Percentiles rank a stretch among this genome's conserved stretches.
Evolutionary conservation across 352 stramenopile genomes (phyloP).

Genomic region (Phytophthora multivora): DNA sequence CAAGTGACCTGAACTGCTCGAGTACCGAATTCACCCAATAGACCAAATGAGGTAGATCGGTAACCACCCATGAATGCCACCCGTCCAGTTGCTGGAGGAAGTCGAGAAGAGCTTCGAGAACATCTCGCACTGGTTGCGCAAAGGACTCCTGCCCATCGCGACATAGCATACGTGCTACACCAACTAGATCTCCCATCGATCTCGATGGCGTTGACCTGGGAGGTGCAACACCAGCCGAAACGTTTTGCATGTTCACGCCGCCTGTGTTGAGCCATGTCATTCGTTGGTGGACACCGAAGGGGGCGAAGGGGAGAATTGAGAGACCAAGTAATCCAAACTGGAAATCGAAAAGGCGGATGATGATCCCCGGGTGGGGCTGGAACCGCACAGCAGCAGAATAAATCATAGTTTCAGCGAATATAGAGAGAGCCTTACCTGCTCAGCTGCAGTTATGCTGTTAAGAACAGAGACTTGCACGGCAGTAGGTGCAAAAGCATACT

Average conservation of each 20-base stretch:
- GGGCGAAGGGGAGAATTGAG: constrained; percentile 21
- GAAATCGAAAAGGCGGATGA: no score
- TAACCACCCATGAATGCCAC: not conserved
- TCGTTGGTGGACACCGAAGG: constrained; percentile 6
- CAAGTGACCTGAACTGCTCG: not conserved
- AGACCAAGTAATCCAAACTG: not conserved
- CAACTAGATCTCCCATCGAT: not conserved
- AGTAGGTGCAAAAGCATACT: no score
- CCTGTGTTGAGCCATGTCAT: constrained; percentile 7
- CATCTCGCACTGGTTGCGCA: not conserved
- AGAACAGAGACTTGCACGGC: no score
- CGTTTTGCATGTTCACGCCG: constrained; percentile 12
- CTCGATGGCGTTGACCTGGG: not conserved
- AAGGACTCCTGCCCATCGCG: not conserved
- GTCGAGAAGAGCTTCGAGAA: not conserved
- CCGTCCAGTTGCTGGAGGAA: not conserved
- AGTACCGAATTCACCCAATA: not conserved
- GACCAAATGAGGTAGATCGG: not conserved
- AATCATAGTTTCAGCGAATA: no score
- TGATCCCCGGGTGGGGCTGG: no score
- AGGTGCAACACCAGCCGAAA: not conserved
- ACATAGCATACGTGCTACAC: not conserved
- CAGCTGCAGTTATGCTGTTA: no score
- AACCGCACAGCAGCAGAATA: no score
- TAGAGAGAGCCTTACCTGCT: no score